These are phyloP conservation scores for Populus tremula DNA, from an alignment of 345 rosid species.

Conservation along the genomic window DNA sequence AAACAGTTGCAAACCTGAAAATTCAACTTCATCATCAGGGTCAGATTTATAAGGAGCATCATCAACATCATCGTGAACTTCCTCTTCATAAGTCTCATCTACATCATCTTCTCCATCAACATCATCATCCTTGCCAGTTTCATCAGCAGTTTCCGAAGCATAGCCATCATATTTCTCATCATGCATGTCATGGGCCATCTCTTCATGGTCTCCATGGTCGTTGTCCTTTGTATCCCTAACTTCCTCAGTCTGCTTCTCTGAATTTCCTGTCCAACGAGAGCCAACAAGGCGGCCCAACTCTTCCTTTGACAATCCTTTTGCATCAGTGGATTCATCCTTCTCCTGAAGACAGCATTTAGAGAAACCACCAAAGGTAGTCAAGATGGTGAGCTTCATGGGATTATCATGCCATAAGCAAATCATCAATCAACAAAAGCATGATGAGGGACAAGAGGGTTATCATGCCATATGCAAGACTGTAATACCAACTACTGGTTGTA, in stretches of 20 bases:
- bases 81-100: conserved; percentile 53
- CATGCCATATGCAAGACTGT: conserved; percentile 2
- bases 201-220: conserved; percentile 48
- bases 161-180: conserved; percentile 62
- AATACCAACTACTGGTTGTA: background rate
- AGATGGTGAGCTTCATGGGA: conserved; percentile 3
- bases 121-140: conserved; percentile 48
- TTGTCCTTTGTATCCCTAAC: conserved; percentile 30
- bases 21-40: conserved; percentile 42
- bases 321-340: conserved; percentile 39
- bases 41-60: conserved; percentile 53
- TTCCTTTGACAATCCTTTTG: conserved; percentile 77
- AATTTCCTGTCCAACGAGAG: conserved; percentile 93
- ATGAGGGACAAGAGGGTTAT: background rate
- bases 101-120: conserved; percentile 44
- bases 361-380: conserved; percentile 13
- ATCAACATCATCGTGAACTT: conserved; percentile 45
- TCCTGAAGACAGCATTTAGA: conserved; percentile 37
- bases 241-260: conserved; percentile 44
- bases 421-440: background rate
- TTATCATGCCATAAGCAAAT: conserved; percentile 12
- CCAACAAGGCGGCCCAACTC: conserved; percentile 92
- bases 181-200: conserved; percentile 33
- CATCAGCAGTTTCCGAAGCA: conserved; percentile 67
- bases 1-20: conserved; percentile 47